Conservation (phyloP, 345 rosid species). For the Populus ilicifolia region DNA sequence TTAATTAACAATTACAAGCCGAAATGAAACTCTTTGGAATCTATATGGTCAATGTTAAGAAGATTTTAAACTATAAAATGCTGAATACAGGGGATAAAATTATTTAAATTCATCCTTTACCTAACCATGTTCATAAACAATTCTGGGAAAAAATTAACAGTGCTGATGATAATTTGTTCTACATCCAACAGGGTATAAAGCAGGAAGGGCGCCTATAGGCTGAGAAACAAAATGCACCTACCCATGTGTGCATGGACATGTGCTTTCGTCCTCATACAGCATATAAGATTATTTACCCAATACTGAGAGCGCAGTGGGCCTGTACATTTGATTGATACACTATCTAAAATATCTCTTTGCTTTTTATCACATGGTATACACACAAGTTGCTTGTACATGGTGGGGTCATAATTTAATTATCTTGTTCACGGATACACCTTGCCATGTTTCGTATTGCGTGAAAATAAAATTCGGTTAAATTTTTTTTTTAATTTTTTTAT, state of each 20-base stretch:
- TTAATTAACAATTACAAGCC: too few species aligned
- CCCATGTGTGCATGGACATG: not conserved
- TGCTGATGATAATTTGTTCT: not conserved
- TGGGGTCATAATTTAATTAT: not conserved
- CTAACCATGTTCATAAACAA: not conserved
- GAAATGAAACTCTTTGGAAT: not conserved
- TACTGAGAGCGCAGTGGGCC: too few species aligned
- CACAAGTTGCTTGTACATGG: not conserved
- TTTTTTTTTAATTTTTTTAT: too few species aligned
- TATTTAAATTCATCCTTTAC: not conserved
- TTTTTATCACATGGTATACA: not conserved
- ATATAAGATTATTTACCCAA: not conserved
- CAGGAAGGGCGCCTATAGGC: too few species aligned
- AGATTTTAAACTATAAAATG: not conserved
- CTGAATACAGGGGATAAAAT: not conserved
- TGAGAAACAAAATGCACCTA: not conserved
- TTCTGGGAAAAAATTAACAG: not conserved
- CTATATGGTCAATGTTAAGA: not conserved
- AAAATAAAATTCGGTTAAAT: too few species aligned
- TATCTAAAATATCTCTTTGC: too few species aligned
- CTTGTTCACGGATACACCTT: not conserved
- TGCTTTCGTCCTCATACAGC: not conserved
- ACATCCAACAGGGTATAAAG: not conserved
- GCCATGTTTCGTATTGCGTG: too few species aligned
- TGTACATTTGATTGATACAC: too few species aligned